phyloP scores from a whole-genome alignment of 768 basidiomycete genomes.

The Boletus edulis region DNA sequence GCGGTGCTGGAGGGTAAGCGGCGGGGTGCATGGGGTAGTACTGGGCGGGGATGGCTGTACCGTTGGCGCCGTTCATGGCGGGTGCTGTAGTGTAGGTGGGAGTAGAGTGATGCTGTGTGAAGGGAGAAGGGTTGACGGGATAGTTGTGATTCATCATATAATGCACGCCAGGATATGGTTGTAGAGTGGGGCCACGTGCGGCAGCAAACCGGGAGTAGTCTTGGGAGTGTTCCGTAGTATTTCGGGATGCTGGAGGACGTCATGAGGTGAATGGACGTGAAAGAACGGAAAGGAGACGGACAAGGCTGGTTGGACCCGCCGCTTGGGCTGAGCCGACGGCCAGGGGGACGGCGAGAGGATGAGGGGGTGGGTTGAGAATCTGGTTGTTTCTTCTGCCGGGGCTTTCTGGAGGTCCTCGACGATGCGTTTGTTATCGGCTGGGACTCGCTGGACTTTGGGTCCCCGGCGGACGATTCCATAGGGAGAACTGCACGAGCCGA shows the following conservation, averaged over 20 bases:
- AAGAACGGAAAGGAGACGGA: slow-evolving; percentile 10
- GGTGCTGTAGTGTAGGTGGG: slow-evolving; percentile 33
- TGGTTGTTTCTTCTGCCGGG: slow-evolving; percentile 52
- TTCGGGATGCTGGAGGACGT: slow-evolving; percentile 17
- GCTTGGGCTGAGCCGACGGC: slow-evolving; percentile 26
- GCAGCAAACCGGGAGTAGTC: slow-evolving; percentile 31
- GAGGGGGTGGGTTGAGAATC: slow-evolving; percentile 26
- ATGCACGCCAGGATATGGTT: slow-evolving; percentile 55
- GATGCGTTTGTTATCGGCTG: slow-evolving; percentile 40
- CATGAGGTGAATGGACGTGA: slow-evolving; percentile 4
- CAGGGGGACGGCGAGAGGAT: slow-evolving; percentile 25
- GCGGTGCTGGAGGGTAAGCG: slow-evolving; percentile 44
- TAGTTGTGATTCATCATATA: slow-evolving; percentile 72
- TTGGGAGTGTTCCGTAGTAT: slow-evolving; percentile 19
- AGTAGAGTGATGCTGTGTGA: slow-evolving; percentile 40
- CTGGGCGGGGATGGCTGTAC: slow-evolving; percentile 39
- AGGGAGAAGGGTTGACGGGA: slow-evolving; percentile 55
- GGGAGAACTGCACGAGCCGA: slow-evolving; percentile 26
- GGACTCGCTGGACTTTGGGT: slow-evolving; percentile 39
- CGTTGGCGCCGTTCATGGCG: slow-evolving; percentile 38
- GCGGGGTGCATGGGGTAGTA: slow-evolving; percentile 61
- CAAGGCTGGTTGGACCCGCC: slow-evolving; percentile 18
- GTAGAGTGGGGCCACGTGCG: slow-evolving; percentile 43
- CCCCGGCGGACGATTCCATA: slow-evolving; percentile 52
- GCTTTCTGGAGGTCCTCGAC: slow-evolving; percentile 42